Evolutionary conservation across 345 rosid genomes (phyloP), one percentile per base, ranked within the genome.

Genomic region (Sisymbrium altissimum): DNA sequence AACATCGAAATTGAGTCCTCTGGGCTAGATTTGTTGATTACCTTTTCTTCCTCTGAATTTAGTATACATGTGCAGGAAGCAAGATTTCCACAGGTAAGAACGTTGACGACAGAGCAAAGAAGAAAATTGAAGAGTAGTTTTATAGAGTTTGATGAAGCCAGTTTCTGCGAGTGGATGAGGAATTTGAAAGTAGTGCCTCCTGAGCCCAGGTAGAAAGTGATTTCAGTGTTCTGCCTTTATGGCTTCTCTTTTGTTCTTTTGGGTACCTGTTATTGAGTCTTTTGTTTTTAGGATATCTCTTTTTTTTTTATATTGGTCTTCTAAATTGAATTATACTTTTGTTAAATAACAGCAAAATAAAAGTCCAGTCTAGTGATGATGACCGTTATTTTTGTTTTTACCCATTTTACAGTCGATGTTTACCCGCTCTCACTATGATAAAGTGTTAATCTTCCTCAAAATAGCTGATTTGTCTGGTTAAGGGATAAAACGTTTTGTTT

Each of bases 101-200:
- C 84, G 21, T 78, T 90, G 82, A 84, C 90, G 19, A 64, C 76
- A 5, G 97, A 95, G 59, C 84, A 83, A 73, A 81, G 98, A 40
- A 79, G 73, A 3, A 92, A 89, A 79, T 82, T 92, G 59, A 92
- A 92, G 80, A 89, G 89, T 84, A 87, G 91, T 74, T 90, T 92
- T 70, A 68, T 95, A 71, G 89, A 86, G 72, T 90, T 95, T 18
- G 97, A 95, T 65, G 98, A 95, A 79, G 91, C 89, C 5, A 95
- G 99, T 80, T 84, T 86, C 78, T 92, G 96, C 5, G 96, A 95
- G 77, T 95, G 98, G 99, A 90, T 85, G 84, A 85, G 81, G n/a
- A 80, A 86, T 65, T 80, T 95, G 83, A 89, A 85, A 81, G 87
- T 89, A 35, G 82, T 87, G 66, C 89, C 95, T 38, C 91, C 95